These are phyloP conservation scores for Apiospora phragmitis DNA, from an alignment of 2,329 filamentous ascomycete genomes.

Conservation along the genomic window DNA sequence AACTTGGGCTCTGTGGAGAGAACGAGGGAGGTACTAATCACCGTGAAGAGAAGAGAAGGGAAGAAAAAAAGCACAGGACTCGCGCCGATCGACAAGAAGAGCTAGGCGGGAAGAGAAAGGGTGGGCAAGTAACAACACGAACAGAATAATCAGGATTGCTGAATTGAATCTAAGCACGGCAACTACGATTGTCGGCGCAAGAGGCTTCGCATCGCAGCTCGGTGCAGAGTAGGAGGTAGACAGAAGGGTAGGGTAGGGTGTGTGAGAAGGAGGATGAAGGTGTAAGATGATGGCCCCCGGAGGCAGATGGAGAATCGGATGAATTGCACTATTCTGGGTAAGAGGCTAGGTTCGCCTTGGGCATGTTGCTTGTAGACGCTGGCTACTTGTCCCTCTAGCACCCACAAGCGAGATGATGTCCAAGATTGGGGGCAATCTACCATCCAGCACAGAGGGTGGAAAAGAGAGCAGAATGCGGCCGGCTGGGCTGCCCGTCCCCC, in stretches of 20 bases:
- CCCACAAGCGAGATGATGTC: constrained; percentile 11
- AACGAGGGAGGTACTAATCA: background rate
- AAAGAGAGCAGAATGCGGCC: background rate
- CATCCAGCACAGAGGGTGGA: background rate
- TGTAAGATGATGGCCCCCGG: constrained; percentile 6
- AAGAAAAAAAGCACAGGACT: constrained; percentile 8
- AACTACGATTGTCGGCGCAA: constrained; percentile 7
- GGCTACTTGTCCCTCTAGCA: background rate
- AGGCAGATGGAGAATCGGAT: background rate
- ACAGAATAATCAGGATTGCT: constrained; percentile 1
- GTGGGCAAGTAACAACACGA: background rate
- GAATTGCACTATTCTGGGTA: constrained; percentile 5
- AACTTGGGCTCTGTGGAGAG: background rate
- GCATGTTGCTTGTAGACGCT: background rate
- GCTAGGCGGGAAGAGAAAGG: background rate
- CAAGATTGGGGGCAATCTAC: constrained; percentile 8
- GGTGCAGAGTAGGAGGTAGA: background rate
- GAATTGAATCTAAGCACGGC: constrained; percentile 1
- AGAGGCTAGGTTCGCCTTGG: background rate
- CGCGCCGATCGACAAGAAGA: constrained; percentile 2
- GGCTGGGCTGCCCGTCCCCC: background rate
- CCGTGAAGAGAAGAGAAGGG: background rate
- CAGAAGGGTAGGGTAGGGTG: background rate
- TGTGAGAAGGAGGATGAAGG: background rate
- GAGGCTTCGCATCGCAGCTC: constrained; percentile 6